phyloP scores from a whole-genome alignment of 2,329 filamentous ascomycete genomes.

The Aspergillus texensis region DNA sequence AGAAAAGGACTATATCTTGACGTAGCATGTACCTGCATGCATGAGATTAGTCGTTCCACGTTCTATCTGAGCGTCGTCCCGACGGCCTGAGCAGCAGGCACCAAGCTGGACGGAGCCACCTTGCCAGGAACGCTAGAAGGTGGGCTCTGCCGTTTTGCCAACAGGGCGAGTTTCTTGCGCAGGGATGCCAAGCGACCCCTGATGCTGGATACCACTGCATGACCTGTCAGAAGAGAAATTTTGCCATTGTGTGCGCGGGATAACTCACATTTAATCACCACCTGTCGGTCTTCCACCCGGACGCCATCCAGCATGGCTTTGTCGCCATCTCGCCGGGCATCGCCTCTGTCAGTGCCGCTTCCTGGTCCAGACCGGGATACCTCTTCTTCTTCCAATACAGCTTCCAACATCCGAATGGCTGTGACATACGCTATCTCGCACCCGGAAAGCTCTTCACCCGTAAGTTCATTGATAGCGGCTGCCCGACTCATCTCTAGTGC shows the following conservation, averaged over 20 bases:
- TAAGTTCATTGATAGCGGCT: conserved; percentile 93
- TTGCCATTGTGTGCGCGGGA: background rate
- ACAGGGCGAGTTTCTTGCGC: conserved; percentile 52
- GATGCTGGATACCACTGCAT: conserved; percentile 52
- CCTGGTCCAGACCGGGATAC: conserved; percentile 37
- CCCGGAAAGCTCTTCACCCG: conserved; percentile 81
- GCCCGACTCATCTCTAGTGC: conserved; percentile 95
- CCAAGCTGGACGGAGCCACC: conserved; percentile 33
- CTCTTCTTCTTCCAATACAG: conserved; percentile 83
- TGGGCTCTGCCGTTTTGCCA: conserved; percentile 51
- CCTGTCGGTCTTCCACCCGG: conserved; percentile 51
- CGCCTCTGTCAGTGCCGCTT: conserved; percentile 10
- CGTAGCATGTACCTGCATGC: conserved; percentile 22
- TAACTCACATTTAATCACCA: conserved; percentile 53
- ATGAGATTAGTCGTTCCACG: conserved; percentile 7
- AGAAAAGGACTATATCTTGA: conserved; percentile 17
- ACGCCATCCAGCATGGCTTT: conserved; percentile 45
- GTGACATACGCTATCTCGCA: conserved; percentile 94
- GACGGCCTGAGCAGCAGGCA: conserved; percentile 34
- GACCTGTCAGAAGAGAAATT: conserved; percentile 24
- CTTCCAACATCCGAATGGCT: conserved; percentile 91
- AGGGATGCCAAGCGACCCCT: conserved; percentile 50
- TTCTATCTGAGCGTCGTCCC: conserved; percentile 37
- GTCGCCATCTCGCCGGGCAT: conserved; percentile 15
- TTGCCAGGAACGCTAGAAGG: conserved; percentile 32